Evolutionary conservation across 1,139 yeast species (phyloP).

Genomic region (Saccharomyces hybrid): DNA sequence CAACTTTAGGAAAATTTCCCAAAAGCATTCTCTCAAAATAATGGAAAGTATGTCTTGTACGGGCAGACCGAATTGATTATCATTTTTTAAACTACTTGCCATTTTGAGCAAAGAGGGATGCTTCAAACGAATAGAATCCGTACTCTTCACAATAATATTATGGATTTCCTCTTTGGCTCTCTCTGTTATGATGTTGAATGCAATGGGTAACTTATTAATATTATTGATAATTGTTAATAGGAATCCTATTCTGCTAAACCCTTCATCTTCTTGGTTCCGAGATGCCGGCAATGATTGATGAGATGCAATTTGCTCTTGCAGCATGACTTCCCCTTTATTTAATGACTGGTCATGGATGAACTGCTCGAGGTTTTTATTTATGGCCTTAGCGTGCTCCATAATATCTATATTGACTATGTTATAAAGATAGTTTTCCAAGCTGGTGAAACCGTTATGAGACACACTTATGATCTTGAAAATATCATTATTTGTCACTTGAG

Average conservation of each 20-base stretch:
- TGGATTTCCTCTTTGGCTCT: conserved; percentile 43
- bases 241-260: conserved; percentile 25
- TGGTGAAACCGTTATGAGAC: conserved; percentile 35
- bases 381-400: conserved; percentile 40
- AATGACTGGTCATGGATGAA: conserved; percentile 33
- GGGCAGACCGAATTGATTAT: conserved; percentile 31
- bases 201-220: conserved; percentile 55
- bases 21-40: conserved; percentile 61
- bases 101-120: conserved; percentile 38
- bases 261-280: neutral
- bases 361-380: conserved; percentile 36
- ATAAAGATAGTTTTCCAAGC: conserved; percentile 48
- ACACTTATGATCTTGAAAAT: conserved; percentile 18
- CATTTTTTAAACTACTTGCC: conserved; percentile 14
- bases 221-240: conserved; percentile 53
- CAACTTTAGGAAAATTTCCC: conserved; percentile 56
- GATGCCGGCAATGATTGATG: conserved; percentile 1
- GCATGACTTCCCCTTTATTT: conserved; percentile 8
- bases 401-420: conserved; percentile 54
- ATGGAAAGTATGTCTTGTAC: conserved; percentile 45
- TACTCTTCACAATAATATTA: conserved; percentile 50
- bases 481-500: conserved; percentile 10
- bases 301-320: conserved; percentile 17
- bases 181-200: conserved; percentile 48
- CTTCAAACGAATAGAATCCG: conserved; percentile 55